Evolutionary conservation across 257 asterid genomes (phyloP), one percentile per base, ranked within the genome.

Genomic region (Nicotiana knightiana): DNA sequence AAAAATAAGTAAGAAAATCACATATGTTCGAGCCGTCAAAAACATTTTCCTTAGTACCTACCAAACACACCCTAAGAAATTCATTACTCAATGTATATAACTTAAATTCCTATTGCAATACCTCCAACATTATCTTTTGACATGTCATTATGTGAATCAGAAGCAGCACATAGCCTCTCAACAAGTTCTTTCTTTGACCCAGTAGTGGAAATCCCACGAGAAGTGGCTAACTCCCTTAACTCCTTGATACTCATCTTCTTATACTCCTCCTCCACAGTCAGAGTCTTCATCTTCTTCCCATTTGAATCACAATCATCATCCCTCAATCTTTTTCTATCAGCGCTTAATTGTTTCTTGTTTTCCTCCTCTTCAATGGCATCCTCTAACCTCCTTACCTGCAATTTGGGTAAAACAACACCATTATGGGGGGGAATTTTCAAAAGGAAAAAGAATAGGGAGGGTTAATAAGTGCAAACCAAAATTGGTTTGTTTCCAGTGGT

Each of bases 111-210:
- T 59, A 59, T 3, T 7, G 4, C 32, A 54, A 77, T 32, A 92
- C 97, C 94, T 85, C 82, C 63, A 82, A 58, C 85, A 75, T 54
- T 32, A 80, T 67, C 87, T 26, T 32, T 55, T 51, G 83, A 81
- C 55, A 55, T 67, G 51, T 76, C 28, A 46, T 78, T 57, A 17
- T 33, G n/a, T 67, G 85, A 73, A 67, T 64, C 65, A 63, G 79
- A 59, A 21, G 76, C 87, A 67, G 76, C 89, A 48, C 86, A 90
- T 15, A 95, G 97, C 88, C 93, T 93, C 81, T 90, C 88, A 48
- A 93, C 33, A 73, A 95, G 94, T 88, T 91, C 93, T 63, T 90
- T 92, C 89, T 93, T 95, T 15, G 92, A 86, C 82, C 97, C 97
- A 71, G 81, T 77, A 54, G 87, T 64, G 21, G 88, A 86, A 88